phyloP scores from a whole-genome alignment of 768 basidiomycete species.

The Lactarius sanguifluus region DNA sequence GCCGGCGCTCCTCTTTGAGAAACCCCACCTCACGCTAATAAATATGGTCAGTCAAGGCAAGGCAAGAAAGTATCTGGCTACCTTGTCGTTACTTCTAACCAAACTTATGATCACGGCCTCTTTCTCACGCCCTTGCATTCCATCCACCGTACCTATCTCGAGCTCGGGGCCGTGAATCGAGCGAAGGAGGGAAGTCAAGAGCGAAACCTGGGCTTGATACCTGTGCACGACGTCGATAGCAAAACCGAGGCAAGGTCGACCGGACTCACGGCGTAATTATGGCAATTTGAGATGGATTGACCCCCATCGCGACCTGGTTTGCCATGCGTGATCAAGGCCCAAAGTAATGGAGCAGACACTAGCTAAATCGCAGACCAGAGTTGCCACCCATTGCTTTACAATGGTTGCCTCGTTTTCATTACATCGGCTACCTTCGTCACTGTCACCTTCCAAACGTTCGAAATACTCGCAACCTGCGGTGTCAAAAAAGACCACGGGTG shows the following conservation, averaged over 20 bases:
- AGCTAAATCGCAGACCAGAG: slow-evolving; percentile 52
- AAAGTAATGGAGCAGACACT: slow-evolving; percentile 3
- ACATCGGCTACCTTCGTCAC: slow-evolving; percentile 86
- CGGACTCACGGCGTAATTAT: slow-evolving; percentile 76
- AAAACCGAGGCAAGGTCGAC: background rate
- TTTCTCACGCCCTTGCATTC: slow-evolving; percentile 96
- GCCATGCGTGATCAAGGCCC: background rate
- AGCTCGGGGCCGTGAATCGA: slow-evolving; percentile 64
- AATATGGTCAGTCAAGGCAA: slow-evolving; percentile 17
- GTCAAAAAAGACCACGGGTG: slow-evolving; percentile 89
- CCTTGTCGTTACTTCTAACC: slow-evolving; percentile 88
- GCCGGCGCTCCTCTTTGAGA: slow-evolving; percentile 83
- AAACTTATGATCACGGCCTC: slow-evolving; percentile 91
- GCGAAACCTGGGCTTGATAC: slow-evolving; percentile 92
- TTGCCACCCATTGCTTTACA: slow-evolving; percentile 79
- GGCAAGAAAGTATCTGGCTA: slow-evolving; percentile 30
- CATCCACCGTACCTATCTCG: slow-evolving; percentile 94
- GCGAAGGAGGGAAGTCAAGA: slow-evolving; percentile 75
- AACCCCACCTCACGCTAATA: slow-evolving; percentile 87
- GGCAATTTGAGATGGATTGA: slow-evolving; percentile 73
- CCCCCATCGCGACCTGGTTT: slow-evolving; percentile 55
- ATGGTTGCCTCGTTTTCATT: slow-evolving; percentile 95
- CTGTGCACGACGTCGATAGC: slow-evolving; percentile 38
- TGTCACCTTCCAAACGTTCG: slow-evolving; percentile 73
- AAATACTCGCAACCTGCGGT: slow-evolving; percentile 94